Base-by-base conservation (phyloP, 371 early-diverging fungal genomes). In the Actinomortierella ambigua region DNA sequence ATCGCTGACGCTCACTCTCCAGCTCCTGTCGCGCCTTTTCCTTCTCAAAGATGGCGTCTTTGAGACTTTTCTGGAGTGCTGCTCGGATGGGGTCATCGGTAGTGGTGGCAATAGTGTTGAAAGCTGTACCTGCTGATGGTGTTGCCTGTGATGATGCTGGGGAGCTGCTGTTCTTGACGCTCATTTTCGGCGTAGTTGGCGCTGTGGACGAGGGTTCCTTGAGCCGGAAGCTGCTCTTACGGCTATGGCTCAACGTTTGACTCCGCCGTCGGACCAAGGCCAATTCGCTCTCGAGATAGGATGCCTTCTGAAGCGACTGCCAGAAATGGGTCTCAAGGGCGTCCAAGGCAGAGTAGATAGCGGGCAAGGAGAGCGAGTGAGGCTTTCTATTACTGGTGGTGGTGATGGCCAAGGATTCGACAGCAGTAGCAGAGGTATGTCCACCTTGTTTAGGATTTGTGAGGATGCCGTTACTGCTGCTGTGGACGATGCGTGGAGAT, bases 1-100 rank as follows among this genome's bases (percentile, higher is more conserved):
- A 73, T 2, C 57, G 56, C 18, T 73, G 75, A 4, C 75, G 63
- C 47, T 73, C 75, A 29, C 67, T 73, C 44, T 73, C 75, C 15
- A 73, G 58, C 17, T 73, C 75, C 40, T 63, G 68, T 28, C 61
- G 63, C 2, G 75, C 68, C 60, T 63, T 59, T 28, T 67, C 68
- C 52, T 73, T 73, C 20, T 63, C 75, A 17, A 73, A 26, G 4
- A 73, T 34, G 2, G 75, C 75, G 24, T 73, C 75, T 24, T 73
- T 73, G 27, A 73, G 58, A 54, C 67, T 67, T 48, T 67, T 66
- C 24, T 73, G 67, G 17, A 73, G 52, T 0, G 75, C 75, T 3
- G 63, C 42, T 1, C 75, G 66, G 34, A 73, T 60, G 0, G 67
- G 56, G 6, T 73, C 75, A 28, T 73, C 73, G 1, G 63, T 65